A percentile compares a stretch with the other conserved stretches of the same genome.
Evolutionary conservation across 2,329 filamentous ascomycete genomes (phyloP).

Genomic region (Paracamarosporium sp.): DNA sequence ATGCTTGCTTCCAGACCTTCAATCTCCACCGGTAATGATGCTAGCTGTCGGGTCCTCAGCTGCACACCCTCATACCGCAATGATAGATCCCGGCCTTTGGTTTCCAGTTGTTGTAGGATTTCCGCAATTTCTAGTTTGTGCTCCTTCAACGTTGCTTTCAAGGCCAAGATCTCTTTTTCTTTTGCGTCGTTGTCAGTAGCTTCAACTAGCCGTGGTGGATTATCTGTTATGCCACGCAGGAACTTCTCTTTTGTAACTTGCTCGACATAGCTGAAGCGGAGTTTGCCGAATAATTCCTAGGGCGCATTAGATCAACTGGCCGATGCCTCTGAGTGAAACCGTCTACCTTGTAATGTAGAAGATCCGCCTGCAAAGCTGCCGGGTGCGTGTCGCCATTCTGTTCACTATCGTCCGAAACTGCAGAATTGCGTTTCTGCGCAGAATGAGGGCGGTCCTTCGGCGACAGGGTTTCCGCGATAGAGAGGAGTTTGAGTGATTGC

Average conservation of each 20-base stretch:
- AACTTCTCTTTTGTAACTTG: conserved; percentile 99
- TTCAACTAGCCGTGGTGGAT: conserved; percentile 85
- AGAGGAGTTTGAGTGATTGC: conserved; percentile 73
- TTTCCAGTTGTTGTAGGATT: conserved; percentile 76
- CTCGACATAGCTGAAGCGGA: conserved; percentile 96
- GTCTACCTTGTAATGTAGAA: conserved; percentile 79
- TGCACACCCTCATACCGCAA: conserved; percentile 64
- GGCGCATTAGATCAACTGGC: not conserved
- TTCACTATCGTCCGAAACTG: conserved; percentile 74
- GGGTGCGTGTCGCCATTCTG: conserved; percentile 70
- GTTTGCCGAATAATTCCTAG: conserved; percentile 90
- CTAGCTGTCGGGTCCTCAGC: conserved; percentile 59
- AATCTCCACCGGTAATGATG: conserved; percentile 60
- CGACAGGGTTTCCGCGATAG: conserved; percentile 76
- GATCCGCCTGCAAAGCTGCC: conserved; percentile 79
- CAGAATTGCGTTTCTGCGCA: conserved; percentile 51
- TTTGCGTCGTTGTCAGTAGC: conserved; percentile 73
- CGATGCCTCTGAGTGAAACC: not conserved
- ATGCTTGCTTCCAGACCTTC: conserved; percentile 59
- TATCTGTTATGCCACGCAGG: conserved; percentile 87
- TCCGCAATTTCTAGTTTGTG: conserved; percentile 80
- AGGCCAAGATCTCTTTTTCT: conserved; percentile 66
- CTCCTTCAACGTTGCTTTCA: conserved; percentile 78
- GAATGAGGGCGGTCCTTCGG: conserved; percentile 54
- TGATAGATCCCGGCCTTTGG: conserved; percentile 64